Evolutionary conservation across 2,329 filamentous ascomycete genomes (phyloP).

Genomic region (Corynespora cassiicola): DNA sequence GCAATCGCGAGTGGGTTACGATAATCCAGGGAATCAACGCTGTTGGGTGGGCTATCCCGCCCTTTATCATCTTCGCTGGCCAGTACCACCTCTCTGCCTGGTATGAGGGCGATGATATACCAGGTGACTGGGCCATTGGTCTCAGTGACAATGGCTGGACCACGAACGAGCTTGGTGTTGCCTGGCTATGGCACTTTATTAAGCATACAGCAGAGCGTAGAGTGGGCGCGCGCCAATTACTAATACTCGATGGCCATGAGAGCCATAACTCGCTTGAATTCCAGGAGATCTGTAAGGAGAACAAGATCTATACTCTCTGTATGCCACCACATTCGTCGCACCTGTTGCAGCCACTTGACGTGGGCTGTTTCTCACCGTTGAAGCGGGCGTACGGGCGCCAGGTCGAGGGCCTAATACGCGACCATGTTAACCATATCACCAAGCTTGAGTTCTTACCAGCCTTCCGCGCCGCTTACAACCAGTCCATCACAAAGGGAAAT

Average conservation of each 20-base stretch:
- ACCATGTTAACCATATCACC: constrained; percentile 33
- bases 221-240: constrained; percentile 35
- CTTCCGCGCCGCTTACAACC: constrained; percentile 25
- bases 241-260: constrained; percentile 11
- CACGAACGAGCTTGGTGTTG: constrained; percentile 38
- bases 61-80: constrained; percentile 11
- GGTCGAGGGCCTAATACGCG: constrained; percentile 30
- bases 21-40: constrained; percentile 11
- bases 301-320: constrained; percentile 2
- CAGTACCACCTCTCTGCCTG: constrained; percentile 9
- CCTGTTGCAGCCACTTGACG: constrained; percentile 8
- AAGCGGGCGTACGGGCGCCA: constrained; percentile 29
- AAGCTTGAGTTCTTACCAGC: constrained; percentile 20
- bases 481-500: constrained; percentile 30
- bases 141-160: constrained; percentile 37
- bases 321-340: constrained; percentile 8
- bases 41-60: constrained; percentile 9
- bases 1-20: constrained; percentile 10
- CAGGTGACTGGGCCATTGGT: constrained; percentile 5
- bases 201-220: constrained; percentile 26
- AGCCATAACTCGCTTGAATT: constrained; percentile 8
- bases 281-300: constrained; percentile 2
- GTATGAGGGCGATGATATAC: constrained; percentile 4
- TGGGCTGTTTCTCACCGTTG: constrained; percentile 10
- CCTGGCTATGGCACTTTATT: constrained; percentile 45